These are phyloP conservation scores for Phytophthora cryptogea DNA, from an alignment of 352 stramenopile genomes.

Conservation along the genomic window DNA sequence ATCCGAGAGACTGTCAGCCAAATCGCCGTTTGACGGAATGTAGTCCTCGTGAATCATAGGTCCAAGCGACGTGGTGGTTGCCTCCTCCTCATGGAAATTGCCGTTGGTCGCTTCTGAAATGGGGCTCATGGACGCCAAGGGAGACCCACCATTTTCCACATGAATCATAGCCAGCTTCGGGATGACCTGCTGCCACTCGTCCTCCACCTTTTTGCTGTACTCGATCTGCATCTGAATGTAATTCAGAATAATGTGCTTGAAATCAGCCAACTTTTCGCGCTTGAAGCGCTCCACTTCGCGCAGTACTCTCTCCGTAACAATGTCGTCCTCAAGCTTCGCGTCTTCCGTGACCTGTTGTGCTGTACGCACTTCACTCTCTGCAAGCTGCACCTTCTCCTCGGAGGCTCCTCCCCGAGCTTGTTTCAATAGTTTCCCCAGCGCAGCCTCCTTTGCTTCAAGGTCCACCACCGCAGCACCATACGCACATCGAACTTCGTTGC, in stretches of 20 bases:
- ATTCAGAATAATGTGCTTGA: conserved; percentile 95
- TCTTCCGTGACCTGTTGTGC: conserved; percentile 88
- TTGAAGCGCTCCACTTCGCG: conserved; percentile 98
- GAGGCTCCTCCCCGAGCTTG: conserved; percentile 41
- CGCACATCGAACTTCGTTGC: conserved; percentile 91
- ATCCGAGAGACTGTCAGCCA: conserved; percentile 55
- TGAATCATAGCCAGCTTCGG: conserved; percentile 76
- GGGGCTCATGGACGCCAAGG: conserved; percentile 44
- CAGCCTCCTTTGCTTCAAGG: conserved; percentile 81
- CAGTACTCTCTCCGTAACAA: conserved; percentile 93
- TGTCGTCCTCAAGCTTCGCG: conserved; percentile 93
- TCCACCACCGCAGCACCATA: conserved; percentile 89
- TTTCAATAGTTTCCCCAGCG: conserved; percentile 69
- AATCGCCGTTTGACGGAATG: conserved; percentile 60
- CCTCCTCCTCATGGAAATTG: conserved; percentile 20
- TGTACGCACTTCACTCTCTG: conserved; percentile 74
- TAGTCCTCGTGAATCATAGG: conserved; percentile 77
- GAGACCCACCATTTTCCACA: conserved; percentile 48
- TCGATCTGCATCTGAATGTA: conserved; percentile 98
- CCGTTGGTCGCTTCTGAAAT: conserved; percentile 32
- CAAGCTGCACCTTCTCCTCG: conserved; percentile 90
- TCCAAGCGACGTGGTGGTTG: conserved; percentile 20
- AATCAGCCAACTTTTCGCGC: conserved; percentile 94
- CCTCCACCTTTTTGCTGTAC: conserved; percentile 94
- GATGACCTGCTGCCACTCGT: conserved; percentile 81